phyloP scores from a whole-genome alignment of 2,329 filamentous ascomycete species.

The Xylaria polymorpha region DNA sequence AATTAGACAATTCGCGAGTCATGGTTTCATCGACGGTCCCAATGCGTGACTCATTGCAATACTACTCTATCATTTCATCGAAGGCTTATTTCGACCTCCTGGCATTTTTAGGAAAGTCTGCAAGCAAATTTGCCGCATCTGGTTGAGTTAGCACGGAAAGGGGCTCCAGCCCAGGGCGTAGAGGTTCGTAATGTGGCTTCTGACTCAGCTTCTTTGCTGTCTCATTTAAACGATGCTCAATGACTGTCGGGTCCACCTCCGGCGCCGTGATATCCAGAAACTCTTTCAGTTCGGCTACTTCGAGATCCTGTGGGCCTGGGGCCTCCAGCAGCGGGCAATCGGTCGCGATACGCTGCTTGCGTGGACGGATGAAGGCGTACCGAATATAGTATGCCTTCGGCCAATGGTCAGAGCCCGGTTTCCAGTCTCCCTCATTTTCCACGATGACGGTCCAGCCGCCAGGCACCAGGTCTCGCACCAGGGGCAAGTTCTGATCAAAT shows the following conservation, averaged over 20 bases:
- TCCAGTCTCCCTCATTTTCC: slow-evolving; percentile 5
- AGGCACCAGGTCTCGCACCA: slow-evolving; percentile 29
- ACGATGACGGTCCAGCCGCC: slow-evolving; percentile 29
- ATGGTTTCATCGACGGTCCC: neutral
- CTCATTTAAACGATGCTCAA: slow-evolving; percentile 6
- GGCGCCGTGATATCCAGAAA: neutral
- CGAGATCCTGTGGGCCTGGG: neutral
- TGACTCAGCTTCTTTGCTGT: neutral
- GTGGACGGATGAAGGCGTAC: neutral
- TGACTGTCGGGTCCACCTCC: neutral
- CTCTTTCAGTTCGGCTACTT: slow-evolving; percentile 7
- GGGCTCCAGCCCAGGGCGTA: neutral
- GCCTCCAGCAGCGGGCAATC: neutral
- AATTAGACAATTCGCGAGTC: neutral
- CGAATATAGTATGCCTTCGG: neutral
- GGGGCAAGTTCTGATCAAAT: neutral
- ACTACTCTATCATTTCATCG: neutral
- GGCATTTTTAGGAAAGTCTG: neutral
- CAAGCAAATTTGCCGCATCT: neutral
- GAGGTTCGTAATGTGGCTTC: neutral
- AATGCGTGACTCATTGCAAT: neutral
- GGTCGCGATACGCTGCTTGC: neutral
- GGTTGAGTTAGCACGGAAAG: neutral
- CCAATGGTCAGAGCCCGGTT: neutral
- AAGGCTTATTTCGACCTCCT: neutral